Conservation (phyloP, 352 stramenopile genomes). For the Globisporangium yorkense region DNA sequence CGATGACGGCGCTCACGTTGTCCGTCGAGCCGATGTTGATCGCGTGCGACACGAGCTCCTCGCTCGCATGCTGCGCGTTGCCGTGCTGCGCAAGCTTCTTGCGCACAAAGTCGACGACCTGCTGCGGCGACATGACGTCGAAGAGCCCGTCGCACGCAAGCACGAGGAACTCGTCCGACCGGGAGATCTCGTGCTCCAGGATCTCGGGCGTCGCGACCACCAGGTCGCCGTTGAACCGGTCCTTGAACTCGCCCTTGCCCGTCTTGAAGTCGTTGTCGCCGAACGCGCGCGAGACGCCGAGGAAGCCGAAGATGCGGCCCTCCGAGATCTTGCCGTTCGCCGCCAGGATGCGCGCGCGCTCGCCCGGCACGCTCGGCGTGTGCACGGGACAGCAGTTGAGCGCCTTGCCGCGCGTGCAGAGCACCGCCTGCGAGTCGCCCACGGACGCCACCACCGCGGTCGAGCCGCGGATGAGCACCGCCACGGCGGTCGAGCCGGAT, state of each 20-base stretch:
- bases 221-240: conserved; percentile 75
- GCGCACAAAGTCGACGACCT: conserved; percentile 80
- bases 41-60: conserved; percentile 79
- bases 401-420: conserved; percentile 49
- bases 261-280: conserved; percentile 87
- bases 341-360: conserved; percentile 75
- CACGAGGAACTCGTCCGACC: conserved; percentile 76
- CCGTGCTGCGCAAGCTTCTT: conserved; percentile 59
- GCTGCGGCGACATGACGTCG: conserved; percentile 78
- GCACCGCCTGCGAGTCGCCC: conserved; percentile 75
- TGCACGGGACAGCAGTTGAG: conserved; percentile 60
- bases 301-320: conserved; percentile 79
- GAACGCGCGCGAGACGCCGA: conserved; percentile 78
- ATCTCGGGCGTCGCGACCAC: conserved; percentile 71
- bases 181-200: conserved; percentile 38
- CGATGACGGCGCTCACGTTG: conserved; percentile 78
- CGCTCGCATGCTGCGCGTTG: conserved; percentile 70
- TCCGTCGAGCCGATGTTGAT: conserved; percentile 76
- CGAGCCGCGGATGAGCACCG: conserved; percentile 47
- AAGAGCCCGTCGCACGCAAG: conserved; percentile 82
- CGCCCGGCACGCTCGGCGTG: conserved; percentile 54
- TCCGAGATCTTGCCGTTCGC: conserved; percentile 82
- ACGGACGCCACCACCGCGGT: conserved; percentile 60
- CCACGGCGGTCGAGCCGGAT: conserved; percentile 67
- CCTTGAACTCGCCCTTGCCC: conserved; percentile 70